Evolutionary conservation across 495 filamentous ascomycete genomes (phyloP), one percentile per base, ranked within the genome.

Genomic region (Niebla homalea): DNA sequence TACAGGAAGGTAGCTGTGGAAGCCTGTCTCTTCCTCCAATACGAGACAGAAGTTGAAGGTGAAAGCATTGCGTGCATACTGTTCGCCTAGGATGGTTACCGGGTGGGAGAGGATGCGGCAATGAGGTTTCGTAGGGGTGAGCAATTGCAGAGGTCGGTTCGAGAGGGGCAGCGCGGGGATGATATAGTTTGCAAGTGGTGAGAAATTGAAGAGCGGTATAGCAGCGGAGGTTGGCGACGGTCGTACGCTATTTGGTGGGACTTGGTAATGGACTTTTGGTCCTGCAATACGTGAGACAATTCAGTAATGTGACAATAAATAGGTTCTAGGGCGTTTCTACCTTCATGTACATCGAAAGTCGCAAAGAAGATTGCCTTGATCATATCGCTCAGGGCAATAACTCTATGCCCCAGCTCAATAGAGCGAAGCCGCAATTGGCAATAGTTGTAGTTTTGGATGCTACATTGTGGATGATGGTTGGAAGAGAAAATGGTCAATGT

Each of bases 41-140:
- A 98, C 87, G 19, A 97, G 63, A 43, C 85, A 85, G 57, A 97
- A 94, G 62, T 96, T 97, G 77, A 97, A 98, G 61, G 94, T 93
- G 68, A 93, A 96, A 62, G 94, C 85, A 67, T 97, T 98, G 46
- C 92, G 84, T 48, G 83, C 75, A 62, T 98, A 90, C 40, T 74
- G 74, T 22, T 73, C 69, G 40, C 83, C 77, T 7, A 76, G 77
- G 65, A 96, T 87, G 63, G 85, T 89, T 35, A 97, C 83, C 1
- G 92, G 92, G 58, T 89, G 87, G 10, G 87, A 85, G 20, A 97
- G 76, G 48, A 97, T 80, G 45, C 84, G 83, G 64, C 87, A 84
- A 43, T 81, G 80, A 63, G 79, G 78, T 16, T 80, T 80, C 66
- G 77, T 81, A 36, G 93, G 78, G 21, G 87, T 87, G 41, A 96